phyloP scores from a whole-genome alignment of 768 basidiomycete species.

The Lactarius akahatsu region DNA sequence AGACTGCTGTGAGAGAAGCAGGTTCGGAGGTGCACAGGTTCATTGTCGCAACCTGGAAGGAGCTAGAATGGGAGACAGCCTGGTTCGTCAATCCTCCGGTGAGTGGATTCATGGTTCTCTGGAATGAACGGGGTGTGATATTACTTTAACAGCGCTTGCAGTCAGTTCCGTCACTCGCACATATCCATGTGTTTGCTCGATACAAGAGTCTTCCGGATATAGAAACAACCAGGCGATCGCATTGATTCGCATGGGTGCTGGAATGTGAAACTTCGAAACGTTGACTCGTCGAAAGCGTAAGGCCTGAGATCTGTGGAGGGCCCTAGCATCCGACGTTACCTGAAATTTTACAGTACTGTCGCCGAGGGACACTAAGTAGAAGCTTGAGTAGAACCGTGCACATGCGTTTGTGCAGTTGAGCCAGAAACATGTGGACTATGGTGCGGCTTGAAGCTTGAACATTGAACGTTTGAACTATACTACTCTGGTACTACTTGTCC shows the following conservation, averaged over 20 bases:
- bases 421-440: not conserved
- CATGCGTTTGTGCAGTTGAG: not conserved
- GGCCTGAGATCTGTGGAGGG: no score
- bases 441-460: not conserved
- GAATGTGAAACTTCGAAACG: not conserved
- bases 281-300: not conserved
- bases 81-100: constrained; percentile 93
- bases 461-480: not conserved
- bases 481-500: no score
- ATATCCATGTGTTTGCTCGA: constrained; percentile 84
- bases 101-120: constrained; percentile 33
- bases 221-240: constrained; percentile 1
- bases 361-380: not conserved
- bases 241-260: not conserved
- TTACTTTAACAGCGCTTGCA: constrained; percentile 59
- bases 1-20: constrained; percentile 47
- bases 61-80: constrained; percentile 81
- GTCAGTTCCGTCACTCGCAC: constrained; percentile 76
- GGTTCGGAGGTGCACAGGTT: constrained; percentile 62
- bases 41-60: constrained; percentile 64
- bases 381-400: not conserved
- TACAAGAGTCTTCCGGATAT: constrained; percentile 39
- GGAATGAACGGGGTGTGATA: not conserved
- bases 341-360: not conserved
- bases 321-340: not conserved